Conservation (phyloP, 495 filamentous ascomycete species). For the Aspergillus saccharolyticus region DNA sequence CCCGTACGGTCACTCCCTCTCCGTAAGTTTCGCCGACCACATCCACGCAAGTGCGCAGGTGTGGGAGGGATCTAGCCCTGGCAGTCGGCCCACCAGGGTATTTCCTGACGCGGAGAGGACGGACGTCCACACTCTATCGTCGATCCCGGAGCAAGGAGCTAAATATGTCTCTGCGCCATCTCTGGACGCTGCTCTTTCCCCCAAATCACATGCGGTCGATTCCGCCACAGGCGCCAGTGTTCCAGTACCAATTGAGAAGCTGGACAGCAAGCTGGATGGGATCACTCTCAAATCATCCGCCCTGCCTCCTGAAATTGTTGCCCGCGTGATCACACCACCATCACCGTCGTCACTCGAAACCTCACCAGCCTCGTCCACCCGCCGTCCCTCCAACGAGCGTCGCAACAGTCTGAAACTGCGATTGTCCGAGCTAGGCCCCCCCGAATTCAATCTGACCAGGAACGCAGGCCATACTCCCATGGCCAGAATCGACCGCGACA, state of each 20-base stretch:
- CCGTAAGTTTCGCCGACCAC: neutral
- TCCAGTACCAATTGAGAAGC: conserved; percentile 44
- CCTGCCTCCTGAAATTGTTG: conserved; percentile 38
- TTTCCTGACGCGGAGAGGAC: conserved; percentile 32
- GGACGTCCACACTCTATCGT: conserved; percentile 19
- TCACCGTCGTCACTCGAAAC: conserved; percentile 32
- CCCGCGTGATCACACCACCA: conserved; percentile 43
- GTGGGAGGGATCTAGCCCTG: conserved; percentile 42
- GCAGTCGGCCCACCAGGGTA: conserved; percentile 38
- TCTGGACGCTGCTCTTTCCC: conserved; percentile 42
- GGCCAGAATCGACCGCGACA: conserved; percentile 37
- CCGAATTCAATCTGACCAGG: conserved; percentile 34
- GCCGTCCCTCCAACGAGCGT: conserved; percentile 25
- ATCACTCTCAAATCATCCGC: conserved; percentile 46
- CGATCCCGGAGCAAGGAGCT: conserved; percentile 23
- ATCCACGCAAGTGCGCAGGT: conserved; percentile 23
- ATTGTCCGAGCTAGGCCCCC: conserved; percentile 37
- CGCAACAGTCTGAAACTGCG: conserved; percentile 38
- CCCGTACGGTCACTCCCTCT: conserved; percentile 2
- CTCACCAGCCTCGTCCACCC: conserved; percentile 23
- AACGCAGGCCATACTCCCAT: conserved; percentile 47
- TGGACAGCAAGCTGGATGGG: conserved; percentile 45
- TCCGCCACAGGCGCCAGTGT: conserved; percentile 18
- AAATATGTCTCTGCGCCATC: conserved; percentile 23
- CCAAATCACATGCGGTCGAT: conserved; percentile 28